phyloP scores from a whole-genome alignment of 345 rosid genomes.

The Citrus reticulata region DNA sequence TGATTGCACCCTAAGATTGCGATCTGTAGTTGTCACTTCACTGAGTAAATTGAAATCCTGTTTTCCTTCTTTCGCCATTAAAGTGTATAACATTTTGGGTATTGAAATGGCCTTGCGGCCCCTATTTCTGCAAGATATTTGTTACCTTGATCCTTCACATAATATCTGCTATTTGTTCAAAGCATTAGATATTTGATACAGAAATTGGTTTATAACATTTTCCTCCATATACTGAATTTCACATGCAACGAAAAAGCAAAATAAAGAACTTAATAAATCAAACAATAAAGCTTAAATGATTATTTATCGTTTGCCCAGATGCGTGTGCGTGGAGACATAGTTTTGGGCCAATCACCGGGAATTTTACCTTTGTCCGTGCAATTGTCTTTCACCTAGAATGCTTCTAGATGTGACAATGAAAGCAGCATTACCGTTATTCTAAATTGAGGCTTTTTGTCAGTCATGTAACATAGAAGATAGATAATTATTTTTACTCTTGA shows the following conservation, averaged over 20 bases:
- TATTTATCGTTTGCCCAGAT: no score
- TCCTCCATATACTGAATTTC: not conserved
- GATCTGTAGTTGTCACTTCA: not conserved
- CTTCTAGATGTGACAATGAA: no score
- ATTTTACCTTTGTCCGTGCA: no score
- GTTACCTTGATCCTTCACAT: not conserved
- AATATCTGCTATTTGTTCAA: not conserved
- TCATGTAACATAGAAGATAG: not conserved
- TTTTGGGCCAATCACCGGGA: no score
- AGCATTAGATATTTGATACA: not conserved
- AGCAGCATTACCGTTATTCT: no score
- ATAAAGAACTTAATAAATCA: not conserved
- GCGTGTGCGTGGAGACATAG: no score
- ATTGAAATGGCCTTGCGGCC: not conserved
- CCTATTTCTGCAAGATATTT: not conserved
- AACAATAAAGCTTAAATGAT: not conserved
- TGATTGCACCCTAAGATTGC: not conserved
- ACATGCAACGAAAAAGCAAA: not conserved
- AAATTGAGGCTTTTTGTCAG: not conserved
- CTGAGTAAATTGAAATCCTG: not conserved
- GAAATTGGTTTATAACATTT: not conserved
- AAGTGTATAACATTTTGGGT: not conserved
- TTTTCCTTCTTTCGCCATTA: not conserved
- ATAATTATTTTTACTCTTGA: not conserved
- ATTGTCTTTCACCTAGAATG: no score